Conservation (phyloP, 176 grass and related monocot species). For the Aegilops sharonensis region DNA sequence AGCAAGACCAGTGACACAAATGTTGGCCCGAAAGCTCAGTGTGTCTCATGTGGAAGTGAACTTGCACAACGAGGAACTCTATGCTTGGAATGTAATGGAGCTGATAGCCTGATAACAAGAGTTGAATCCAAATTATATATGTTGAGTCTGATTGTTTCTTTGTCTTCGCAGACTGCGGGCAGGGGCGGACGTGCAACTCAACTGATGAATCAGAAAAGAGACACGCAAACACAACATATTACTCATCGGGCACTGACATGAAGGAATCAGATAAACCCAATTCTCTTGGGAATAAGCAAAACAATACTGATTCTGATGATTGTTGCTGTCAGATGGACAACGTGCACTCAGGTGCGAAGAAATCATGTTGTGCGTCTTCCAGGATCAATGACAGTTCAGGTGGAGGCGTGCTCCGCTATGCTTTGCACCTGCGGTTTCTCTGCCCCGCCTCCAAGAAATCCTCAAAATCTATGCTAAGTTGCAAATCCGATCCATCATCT, state of each 20-base stretch:
- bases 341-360: constrained; percentile 18
- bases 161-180: constrained; percentile 34
- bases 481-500: constrained; percentile 69
- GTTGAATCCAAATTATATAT: constrained; percentile 15
- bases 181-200: not conserved
- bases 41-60: constrained; percentile 43
- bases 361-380: constrained; percentile 41
- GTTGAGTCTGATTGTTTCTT: not conserved
- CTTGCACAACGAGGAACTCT: constrained; percentile 28
- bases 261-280: constrained; percentile 36
- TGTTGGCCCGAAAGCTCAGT: constrained; percentile 27
- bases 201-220: constrained; percentile 37
- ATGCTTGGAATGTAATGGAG: constrained; percentile 51
- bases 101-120: constrained; percentile 32
- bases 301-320: constrained; percentile 36
- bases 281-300: constrained; percentile 34
- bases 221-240: constrained; percentile 11
- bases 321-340: constrained; percentile 39
- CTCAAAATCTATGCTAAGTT: constrained; percentile 67
- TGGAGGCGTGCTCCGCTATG: constrained; percentile 72
- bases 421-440: constrained; percentile 89
- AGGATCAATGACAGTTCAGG: constrained; percentile 70
- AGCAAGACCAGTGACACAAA: constrained; percentile 39
- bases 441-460: constrained; percentile 59
- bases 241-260: constrained; percentile 25